A percentile compares a stretch with the other conserved stretches of the same genome.
Conservation (phyloP, 2,329 filamentous ascomycete species). For the Epichloe gansuensis region DNA sequence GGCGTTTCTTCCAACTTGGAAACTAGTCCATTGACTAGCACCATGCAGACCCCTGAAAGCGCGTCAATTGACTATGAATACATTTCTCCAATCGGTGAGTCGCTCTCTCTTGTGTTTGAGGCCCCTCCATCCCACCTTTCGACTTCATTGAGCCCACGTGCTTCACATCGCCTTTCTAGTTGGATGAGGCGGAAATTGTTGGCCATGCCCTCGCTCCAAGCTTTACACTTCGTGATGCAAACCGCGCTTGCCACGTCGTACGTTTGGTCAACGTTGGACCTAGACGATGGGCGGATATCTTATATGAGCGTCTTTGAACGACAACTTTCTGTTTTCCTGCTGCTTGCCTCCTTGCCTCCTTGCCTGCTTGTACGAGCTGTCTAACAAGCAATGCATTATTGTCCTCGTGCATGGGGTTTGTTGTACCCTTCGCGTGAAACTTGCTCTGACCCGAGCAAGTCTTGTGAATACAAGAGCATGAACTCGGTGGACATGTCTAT, state of each 20-base stretch:
- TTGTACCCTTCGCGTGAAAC: background rate
- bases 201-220: background rate
- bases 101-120: background rate
- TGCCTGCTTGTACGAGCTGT: background rate
- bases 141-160: conserved; percentile 26
- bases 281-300: background rate
- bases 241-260: background rate
- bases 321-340: background rate
- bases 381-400: background rate
- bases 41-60: conserved; percentile 32
- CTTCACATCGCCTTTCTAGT: conserved; percentile 29
- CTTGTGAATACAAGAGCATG: background rate
- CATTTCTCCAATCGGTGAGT: conserved; percentile 46
- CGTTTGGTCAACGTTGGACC: background rate
- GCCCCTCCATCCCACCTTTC: background rate
- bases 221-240: background rate
- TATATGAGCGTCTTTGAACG: background rate
- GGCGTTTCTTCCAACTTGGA: conserved; percentile 21
- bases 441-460: background rate
- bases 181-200: background rate
- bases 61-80: conserved; percentile 30
- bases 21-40: conserved; percentile 19
- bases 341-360: background rate
- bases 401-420: background rate
- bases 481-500: background rate